These are phyloP conservation scores for Vanilla planifolia DNA, from an alignment of 106 monocot species.

Conservation along the genomic window DNA sequence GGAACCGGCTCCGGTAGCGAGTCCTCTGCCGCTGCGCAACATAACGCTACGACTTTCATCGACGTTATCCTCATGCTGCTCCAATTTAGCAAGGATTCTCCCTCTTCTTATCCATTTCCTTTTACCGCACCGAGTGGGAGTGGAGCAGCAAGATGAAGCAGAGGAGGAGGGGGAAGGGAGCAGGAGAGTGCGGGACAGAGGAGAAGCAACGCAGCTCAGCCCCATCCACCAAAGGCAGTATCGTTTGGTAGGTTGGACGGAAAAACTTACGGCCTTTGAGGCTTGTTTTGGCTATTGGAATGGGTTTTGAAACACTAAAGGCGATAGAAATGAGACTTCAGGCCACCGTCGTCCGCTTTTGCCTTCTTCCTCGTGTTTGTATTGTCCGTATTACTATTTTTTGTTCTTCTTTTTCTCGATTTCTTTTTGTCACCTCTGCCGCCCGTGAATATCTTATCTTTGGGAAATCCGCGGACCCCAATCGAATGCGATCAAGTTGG, in stretches of 20 bases:
- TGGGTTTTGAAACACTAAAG: neutral
- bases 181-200: conserved; percentile 13
- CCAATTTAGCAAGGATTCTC: conserved; percentile 5
- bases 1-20: conserved; percentile 30
- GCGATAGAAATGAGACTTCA: neutral
- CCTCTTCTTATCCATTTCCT: neutral
- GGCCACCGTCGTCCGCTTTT: neutral
- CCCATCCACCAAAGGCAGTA: conserved; percentile 15
- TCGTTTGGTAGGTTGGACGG: too few species aligned
- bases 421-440: too few species aligned
- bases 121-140: neutral
- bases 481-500: too few species aligned
- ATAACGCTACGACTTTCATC: conserved; percentile 21
- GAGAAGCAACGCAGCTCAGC: conserved; percentile 18
- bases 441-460: too few species aligned
- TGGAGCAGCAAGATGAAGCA: conserved; percentile 1
- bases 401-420: too few species aligned
- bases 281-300: neutral
- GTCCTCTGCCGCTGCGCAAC: conserved; percentile 1
- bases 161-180: conserved; percentile 10
- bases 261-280: neutral
- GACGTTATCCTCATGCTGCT: conserved; percentile 31
- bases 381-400: neutral
- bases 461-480: too few species aligned
- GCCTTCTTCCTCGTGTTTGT: neutral